These are phyloP conservation scores for Stylosanthes scabra DNA, from an alignment of 331 rosid genomes.

Conservation along the genomic window DNA sequence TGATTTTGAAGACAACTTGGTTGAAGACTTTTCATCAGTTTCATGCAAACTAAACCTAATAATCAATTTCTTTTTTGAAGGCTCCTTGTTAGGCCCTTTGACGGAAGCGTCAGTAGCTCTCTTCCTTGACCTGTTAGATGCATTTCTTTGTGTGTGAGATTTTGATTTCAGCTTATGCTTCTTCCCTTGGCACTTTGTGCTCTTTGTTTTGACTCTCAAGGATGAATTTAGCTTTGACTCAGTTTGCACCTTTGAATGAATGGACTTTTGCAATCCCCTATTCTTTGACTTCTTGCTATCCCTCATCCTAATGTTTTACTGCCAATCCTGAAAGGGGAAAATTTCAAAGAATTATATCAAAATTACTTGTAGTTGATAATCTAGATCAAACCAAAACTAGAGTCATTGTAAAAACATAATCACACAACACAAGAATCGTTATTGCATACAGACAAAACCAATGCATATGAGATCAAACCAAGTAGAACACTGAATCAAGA, in stretches of 20 bases:
- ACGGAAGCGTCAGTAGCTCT: slow-evolving; percentile 37
- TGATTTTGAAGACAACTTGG: slow-evolving; percentile 45
- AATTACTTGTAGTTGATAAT: background rate
- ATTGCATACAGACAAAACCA: background rate
- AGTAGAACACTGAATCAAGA: slow-evolving; percentile 29
- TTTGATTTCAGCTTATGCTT: slow-evolving; percentile 48
- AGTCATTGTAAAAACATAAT: background rate
- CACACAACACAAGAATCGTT: slow-evolving; percentile 9
- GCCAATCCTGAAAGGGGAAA: slow-evolving; percentile 38
- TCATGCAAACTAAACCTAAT: slow-evolving; percentile 30
- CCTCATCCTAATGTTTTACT: slow-evolving; percentile 52
- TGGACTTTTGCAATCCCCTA: slow-evolving; percentile 50
- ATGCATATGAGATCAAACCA: slow-evolving; percentile 15
- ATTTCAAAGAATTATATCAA: slow-evolving; percentile 1
- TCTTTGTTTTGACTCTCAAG: slow-evolving; percentile 42
- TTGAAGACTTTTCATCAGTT: slow-evolving; percentile 44
- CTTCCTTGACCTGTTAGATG: slow-evolving; percentile 49
- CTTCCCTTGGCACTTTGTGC: slow-evolving; percentile 46
- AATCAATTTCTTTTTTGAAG: slow-evolving; percentile 43
- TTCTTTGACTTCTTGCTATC: slow-evolving; percentile 46
- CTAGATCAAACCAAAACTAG: slow-evolving; percentile 15
- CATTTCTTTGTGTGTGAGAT: slow-evolving; percentile 34
- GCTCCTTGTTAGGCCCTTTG: slow-evolving; percentile 45
- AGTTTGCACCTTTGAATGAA: slow-evolving; percentile 41
- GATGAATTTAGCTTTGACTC: slow-evolving; percentile 41